These are phyloP conservation scores for Kitagawia praeruptora DNA, from an alignment of 129 eudicot genomes.

Conservation along the genomic window DNA sequence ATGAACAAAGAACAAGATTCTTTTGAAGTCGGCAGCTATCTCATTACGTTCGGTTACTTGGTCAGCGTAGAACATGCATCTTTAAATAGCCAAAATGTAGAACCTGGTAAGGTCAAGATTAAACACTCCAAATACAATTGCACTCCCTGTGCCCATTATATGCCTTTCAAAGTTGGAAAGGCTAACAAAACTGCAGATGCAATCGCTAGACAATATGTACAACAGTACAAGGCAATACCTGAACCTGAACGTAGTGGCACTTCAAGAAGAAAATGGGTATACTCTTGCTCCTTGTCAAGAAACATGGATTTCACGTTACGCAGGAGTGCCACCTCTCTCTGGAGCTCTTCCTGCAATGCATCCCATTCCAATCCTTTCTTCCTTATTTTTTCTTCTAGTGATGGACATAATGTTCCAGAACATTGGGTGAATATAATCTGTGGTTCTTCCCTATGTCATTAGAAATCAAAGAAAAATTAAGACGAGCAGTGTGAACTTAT, in stretches of 20 bases:
- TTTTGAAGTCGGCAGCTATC: no score
- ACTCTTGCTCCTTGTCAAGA: conserved; percentile 55
- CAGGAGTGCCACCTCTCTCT: conserved; percentile 51
- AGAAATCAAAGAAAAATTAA: background rate
- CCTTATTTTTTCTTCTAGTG: conserved; percentile 40
- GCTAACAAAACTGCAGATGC: background rate
- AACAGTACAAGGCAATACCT: conserved; percentile 20
- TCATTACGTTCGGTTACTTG: no score
- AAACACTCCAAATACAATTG: background rate
- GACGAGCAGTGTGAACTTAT: background rate
- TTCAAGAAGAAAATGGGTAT: conserved; percentile 30
- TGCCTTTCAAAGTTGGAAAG: background rate
- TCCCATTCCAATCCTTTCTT: conserved; percentile 57
- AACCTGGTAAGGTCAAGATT: background rate
- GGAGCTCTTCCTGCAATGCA: conserved; percentile 54
- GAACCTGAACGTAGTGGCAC: conserved; percentile 25
- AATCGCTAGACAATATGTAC: background rate
- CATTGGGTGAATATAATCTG: conserved; percentile 46
- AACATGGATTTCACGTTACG: conserved; percentile 38
- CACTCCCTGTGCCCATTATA: background rate
- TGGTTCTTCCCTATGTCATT: conserved; percentile 39
- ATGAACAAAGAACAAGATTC: no score
- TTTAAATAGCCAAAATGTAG: no score
- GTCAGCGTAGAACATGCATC: no score
- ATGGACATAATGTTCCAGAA: conserved; percentile 30